phyloP scores from a whole-genome alignment of 331 rosid species.

The Quercus lobata region DNA sequence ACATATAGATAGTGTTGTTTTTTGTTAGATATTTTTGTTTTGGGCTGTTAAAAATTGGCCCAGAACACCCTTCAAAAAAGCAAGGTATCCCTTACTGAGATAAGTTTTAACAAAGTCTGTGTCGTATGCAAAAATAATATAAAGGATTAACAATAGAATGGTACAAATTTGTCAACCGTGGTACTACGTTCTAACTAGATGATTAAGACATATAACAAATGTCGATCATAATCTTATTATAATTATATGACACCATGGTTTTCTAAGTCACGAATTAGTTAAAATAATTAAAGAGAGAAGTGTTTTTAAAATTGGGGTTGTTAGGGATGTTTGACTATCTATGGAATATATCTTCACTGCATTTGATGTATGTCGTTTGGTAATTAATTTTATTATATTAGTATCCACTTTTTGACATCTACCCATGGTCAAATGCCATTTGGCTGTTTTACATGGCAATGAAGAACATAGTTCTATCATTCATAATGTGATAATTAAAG shows the following conservation, averaged over 20 bases:
- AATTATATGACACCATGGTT: neutral
- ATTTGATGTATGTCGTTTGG: neutral
- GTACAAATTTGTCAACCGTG: neutral
- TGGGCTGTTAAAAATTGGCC: no score
- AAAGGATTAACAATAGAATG: neutral
- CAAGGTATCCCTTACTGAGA: no score
- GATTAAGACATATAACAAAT: conserved; percentile 1
- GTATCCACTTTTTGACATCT: no score
- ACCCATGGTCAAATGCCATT: no score
- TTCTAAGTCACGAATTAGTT: neutral
- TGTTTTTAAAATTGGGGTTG: neutral
- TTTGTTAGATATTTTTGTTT: no score
- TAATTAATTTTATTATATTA: no score
- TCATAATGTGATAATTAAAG: no score
- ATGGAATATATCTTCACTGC: neutral
- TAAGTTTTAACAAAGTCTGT: no score
- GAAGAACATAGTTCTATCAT: no score
- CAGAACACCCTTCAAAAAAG: neutral
- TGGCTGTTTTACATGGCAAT: no score
- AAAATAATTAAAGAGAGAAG: neutral
- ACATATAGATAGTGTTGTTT: no score
- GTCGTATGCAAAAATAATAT: no score
- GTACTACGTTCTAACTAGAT: neutral
- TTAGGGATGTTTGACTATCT: neutral
- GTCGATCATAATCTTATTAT: neutral